Conservation (phyloP, 768 basidiomycete genomes). For the Phlebiopsis flavidoalba region DNA sequence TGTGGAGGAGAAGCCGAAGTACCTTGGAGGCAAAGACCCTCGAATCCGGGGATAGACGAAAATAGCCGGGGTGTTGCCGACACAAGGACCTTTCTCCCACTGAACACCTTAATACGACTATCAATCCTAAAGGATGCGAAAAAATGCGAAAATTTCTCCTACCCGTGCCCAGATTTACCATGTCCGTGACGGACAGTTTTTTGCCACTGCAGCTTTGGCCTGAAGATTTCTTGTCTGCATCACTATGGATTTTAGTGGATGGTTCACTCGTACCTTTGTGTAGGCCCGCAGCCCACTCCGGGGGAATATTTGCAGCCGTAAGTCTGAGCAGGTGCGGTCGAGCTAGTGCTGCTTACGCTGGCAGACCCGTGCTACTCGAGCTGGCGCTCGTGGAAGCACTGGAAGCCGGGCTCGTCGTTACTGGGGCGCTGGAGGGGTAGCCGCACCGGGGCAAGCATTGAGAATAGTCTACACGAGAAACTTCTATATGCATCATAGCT, state of each 20-base stretch:
- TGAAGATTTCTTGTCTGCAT: constrained; percentile 13
- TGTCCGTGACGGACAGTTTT: constrained; percentile 31
- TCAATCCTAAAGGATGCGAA: background rate
- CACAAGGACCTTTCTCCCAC: constrained; percentile 23
- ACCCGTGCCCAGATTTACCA: constrained; percentile 29
- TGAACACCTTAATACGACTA: constrained; percentile 9
- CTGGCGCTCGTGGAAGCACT: constrained; percentile 14
- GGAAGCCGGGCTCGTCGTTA: background rate
- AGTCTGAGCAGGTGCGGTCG: constrained; percentile 14
- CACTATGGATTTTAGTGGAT: no score
- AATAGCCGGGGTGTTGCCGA: constrained; percentile 20
- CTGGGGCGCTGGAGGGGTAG: constrained; percentile 15
- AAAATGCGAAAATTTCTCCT: constrained; percentile 17
- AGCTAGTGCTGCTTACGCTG: constrained; percentile 7
- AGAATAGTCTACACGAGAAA: constrained; percentile 37
- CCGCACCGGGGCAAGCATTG: constrained; percentile 43
- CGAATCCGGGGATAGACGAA: constrained; percentile 18
- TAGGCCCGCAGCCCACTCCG: constrained; percentile 53
- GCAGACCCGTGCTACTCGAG: constrained; percentile 8
- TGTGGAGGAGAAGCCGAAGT: background rate
- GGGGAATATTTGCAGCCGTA: constrained; percentile 28
- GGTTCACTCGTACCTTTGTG: constrained; percentile 33
- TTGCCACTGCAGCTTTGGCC: constrained; percentile 44
- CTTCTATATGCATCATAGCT: background rate
- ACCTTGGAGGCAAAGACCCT: constrained; percentile 17